Evolutionary conservation across 148 eudicot genomes (phyloP), one percentile per base, ranked within the genome.

Genomic region (Nepenthes mirabilis): DNA sequence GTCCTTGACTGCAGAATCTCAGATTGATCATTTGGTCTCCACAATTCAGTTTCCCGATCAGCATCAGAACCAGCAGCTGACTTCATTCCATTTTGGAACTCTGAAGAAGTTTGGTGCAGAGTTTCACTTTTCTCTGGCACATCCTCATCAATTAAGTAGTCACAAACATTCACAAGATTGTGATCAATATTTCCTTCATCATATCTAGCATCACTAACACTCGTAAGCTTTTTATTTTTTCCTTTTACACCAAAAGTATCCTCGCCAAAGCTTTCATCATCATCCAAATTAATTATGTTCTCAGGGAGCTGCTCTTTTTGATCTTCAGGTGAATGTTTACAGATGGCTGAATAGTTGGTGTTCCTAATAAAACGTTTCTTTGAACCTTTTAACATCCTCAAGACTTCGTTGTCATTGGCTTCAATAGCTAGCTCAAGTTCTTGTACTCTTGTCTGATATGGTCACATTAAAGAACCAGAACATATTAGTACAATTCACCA

Each of bases 381-480:
- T 61, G 85, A 70, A 56, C 74, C 73, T 78, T 81, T 91, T 52
- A 78, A 51, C 53, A 49, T 72, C 70, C 88, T 82, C 75, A 93
- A 74, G n/a, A 65, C 70, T 61, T 86, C 84, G 77, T 86, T 86
- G 13, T 83, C 96, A 68, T 79, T 88, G 58, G 68, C 77, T 77
- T 93, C 98, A 55, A 79, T 52, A 40, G 80, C 70, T 63, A 54
- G 36, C 72, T 88, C 96, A 52, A 93, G 65, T 66, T 88, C 89
- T 72, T 74, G 85, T 52, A 93, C 73, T 68, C 83, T 88, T 57
- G 59, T 37, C 98, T 93, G 64, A 59, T 56, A 65, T 93, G 65
- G 57, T 55, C 6, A 11, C 12, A 66, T 51, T 65, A 59, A 13
- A 12, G 56, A 43, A 37, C 61, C 57, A 56, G 59, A 74, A 13